Evolutionary conservation across 179 eudicot species (phyloP).

Genomic region (Heliamphora ciliata): DNA sequence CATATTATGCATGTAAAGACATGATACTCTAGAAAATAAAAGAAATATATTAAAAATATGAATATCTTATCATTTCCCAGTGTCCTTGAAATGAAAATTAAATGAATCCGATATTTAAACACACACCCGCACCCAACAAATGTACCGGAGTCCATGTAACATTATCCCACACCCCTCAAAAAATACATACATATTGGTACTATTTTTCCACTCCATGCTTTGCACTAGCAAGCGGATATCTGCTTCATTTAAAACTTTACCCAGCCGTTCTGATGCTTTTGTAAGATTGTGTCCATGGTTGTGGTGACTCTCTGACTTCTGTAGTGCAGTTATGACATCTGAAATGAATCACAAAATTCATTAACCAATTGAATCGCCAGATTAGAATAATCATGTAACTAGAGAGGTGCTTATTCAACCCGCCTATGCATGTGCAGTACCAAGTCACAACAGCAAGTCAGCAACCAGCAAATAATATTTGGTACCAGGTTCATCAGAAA

Average conservation of each 20-base stretch:
- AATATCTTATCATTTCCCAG: no score
- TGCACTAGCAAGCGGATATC: conserved; percentile 60
- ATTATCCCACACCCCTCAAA: background rate
- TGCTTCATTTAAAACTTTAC: conserved; percentile 64
- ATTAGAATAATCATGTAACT: background rate
- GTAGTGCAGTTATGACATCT: conserved; percentile 55
- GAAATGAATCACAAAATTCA: conserved; percentile 21
- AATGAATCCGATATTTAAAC: no score
- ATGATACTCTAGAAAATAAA: no score
- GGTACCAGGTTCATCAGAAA: background rate
- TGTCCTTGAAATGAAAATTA: no score
- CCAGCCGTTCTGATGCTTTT: conserved; percentile 66
- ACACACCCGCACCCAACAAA: no score
- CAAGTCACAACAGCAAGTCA: background rate
- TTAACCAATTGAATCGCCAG: background rate
- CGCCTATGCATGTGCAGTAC: background rate
- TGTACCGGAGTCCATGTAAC: no score
- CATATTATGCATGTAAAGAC: no score
- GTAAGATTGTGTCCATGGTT: conserved; percentile 23
- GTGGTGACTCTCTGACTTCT: conserved; percentile 33
- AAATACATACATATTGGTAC: conserved; percentile 53
- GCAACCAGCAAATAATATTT: background rate
- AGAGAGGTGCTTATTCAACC: conserved; percentile 11
- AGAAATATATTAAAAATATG: no score
- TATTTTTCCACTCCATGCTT: conserved; percentile 49